Percentiles rank a stretch among this genome's conserved stretches.
These are phyloP conservation scores for Argentina anserina DNA, from an alignment of 306 rosid genomes.

Conservation along the genomic window DNA sequence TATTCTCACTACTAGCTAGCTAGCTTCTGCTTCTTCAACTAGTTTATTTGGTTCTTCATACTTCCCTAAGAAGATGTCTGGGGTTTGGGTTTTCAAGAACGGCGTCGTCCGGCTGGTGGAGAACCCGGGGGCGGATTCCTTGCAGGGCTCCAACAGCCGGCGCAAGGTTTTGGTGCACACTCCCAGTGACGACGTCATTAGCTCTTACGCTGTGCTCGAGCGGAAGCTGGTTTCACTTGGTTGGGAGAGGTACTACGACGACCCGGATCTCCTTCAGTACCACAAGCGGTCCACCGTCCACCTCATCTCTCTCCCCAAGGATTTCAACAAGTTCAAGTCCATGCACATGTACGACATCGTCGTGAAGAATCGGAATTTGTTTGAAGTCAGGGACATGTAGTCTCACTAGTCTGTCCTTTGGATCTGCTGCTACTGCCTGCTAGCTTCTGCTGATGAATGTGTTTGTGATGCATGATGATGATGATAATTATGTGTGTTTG, in stretches of 20 bases:
- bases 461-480: neutral
- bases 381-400: conserved; percentile 70
- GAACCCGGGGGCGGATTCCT: conserved; percentile 53
- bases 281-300: conserved; percentile 79
- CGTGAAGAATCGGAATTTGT: conserved; percentile 73
- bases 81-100: conserved; percentile 94
- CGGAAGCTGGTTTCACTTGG: conserved; percentile 55
- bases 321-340: conserved; percentile 72
- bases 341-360: conserved; percentile 97
- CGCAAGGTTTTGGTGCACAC: conserved; percentile 73
- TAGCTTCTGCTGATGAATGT: neutral
- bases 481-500: conserved; percentile 1
- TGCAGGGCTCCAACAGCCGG: conserved; percentile 27
- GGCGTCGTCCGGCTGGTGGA: conserved; percentile 82
- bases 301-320: conserved; percentile 83
- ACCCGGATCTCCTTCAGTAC: conserved; percentile 81
- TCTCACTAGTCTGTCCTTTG: conserved; percentile 3
- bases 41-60: neutral
- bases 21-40: too few relatives aligned
- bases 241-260: conserved; percentile 90
- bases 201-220: conserved; percentile 55
- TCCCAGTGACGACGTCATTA: conserved; percentile 56
- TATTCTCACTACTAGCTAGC: neutral
- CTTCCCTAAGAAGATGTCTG: conserved; percentile 45
- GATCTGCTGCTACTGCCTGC: neutral